Conservation (phyloP, 306 rosid genomes). For the Nissolia schottii region DNA sequence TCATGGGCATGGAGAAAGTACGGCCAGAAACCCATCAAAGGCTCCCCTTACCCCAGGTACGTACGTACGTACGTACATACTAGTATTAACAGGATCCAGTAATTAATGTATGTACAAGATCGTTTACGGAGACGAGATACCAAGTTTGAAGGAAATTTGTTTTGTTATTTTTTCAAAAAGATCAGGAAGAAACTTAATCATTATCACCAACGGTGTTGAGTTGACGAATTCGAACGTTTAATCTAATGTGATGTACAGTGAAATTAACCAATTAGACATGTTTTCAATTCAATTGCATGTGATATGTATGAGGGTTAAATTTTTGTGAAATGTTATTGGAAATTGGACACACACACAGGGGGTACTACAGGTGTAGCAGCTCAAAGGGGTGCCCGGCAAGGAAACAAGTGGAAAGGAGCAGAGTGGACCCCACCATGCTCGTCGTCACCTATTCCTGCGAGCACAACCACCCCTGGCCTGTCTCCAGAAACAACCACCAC, state of each 20-base stretch:
- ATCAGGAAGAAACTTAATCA: no score
- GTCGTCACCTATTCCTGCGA: constrained; percentile 80
- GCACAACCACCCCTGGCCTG: constrained; percentile 86
- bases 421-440: constrained; percentile 81
- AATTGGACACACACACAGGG: constrained; percentile 43
- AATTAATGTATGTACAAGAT: no score
- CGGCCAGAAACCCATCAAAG: constrained; percentile 98
- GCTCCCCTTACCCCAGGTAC: constrained; percentile 96
- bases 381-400: constrained; percentile 96
- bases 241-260: background rate
- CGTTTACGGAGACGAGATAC: no score
- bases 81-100: no score
- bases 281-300: background rate
- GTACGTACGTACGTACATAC: background rate
- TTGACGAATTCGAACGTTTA: no score
- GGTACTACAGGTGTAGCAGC: constrained; percentile 85
- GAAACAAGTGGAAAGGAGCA: constrained; percentile 90
- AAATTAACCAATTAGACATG: background rate
- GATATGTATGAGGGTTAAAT: background rate
- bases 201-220: no score
- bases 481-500: constrained; percentile 48
- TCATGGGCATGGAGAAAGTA: constrained; percentile 98
- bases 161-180: no score
- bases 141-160: no score
- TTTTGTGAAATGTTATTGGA: background rate